Evolutionary conservation across 139 green algal genomes (phyloP).

Genomic region (Ettlia oleoabundans): DNA sequence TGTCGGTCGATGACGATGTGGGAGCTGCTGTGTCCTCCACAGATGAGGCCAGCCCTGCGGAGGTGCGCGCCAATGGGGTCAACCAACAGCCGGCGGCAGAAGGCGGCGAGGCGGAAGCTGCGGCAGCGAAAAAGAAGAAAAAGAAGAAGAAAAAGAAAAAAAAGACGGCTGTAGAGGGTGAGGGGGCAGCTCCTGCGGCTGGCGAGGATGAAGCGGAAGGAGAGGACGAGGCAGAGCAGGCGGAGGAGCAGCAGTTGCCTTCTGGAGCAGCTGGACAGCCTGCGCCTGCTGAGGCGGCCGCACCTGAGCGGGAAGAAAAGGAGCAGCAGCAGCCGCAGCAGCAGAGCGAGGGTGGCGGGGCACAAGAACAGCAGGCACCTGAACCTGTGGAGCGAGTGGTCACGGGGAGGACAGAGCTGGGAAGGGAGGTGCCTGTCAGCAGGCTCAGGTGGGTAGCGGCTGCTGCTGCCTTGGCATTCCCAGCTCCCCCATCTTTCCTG

Average conservation of each 20-base stretch:
- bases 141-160: constrained; percentile 50
- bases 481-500: too few species aligned
- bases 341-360: not conserved
- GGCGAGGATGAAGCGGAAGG: not conserved
- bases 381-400: not conserved
- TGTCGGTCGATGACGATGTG: not conserved
- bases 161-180: not conserved
- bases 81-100: not conserved
- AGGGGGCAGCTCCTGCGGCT: not conserved
- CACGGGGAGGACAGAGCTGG: constrained; percentile 5
- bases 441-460: too few species aligned
- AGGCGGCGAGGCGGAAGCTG: not conserved
- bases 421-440: constrained; percentile 12
- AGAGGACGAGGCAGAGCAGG: not conserved
- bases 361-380: not conserved
- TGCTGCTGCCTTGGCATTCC: too few species aligned
- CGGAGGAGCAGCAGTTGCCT: not conserved
- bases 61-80: too few species aligned
- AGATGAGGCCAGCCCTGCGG: not conserved
- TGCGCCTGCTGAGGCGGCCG: not conserved
- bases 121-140: constrained; percentile 24
- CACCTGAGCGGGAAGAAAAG: not conserved
- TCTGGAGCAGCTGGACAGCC: too few species aligned
- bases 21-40: not conserved
- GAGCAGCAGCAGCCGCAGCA: not conserved